Evolutionary conservation across 345 rosid genomes (phyloP).

Genomic region (Balakata baccata): DNA sequence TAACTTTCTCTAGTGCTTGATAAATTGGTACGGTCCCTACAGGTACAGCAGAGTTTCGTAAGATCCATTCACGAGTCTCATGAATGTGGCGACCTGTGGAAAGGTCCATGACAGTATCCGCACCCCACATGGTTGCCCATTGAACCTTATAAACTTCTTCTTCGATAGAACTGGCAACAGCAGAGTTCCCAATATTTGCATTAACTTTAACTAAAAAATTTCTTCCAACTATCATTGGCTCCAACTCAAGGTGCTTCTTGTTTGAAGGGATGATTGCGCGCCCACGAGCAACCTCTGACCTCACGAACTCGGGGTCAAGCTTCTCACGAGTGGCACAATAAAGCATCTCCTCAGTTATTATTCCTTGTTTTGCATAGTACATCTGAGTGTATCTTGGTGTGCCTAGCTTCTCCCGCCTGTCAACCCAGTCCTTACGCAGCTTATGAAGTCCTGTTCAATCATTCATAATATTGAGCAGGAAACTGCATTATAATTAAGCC

Average conservation of each 20-base stretch:
- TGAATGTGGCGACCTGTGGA: conserved; percentile 98
- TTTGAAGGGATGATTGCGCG: conserved; percentile 97
- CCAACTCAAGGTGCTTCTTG: conserved; percentile 90
- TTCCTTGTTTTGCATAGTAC: conserved; percentile 97
- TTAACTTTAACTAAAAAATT: conserved; percentile 95
- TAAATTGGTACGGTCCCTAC: conserved; percentile 97
- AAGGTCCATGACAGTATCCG: conserved; percentile 97
- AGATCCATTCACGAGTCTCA: conserved; percentile 95
- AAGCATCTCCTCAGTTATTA: conserved; percentile 92
- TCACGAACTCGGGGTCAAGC: conserved; percentile 93
- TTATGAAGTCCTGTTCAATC: conserved; percentile 73
- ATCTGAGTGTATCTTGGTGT: conserved; percentile 88
- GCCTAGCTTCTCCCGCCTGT: conserved; percentile 69
- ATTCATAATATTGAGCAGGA: conserved; percentile 14
- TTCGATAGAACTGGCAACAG: conserved; percentile 93
- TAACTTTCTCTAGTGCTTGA: conserved; percentile 94
- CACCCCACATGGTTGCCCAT: conserved; percentile 99
- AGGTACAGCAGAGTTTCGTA: conserved; percentile 92
- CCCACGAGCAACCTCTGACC: conserved; percentile 97
- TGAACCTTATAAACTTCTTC: conserved; percentile 98
- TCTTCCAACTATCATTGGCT: conserved; percentile 95
- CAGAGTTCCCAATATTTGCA: conserved; percentile 97
- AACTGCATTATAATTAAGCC: not conserved
- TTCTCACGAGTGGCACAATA: conserved; percentile 92
- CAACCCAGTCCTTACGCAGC: conserved; percentile 87